These are phyloP conservation scores for Citropsis articulata DNA, from an alignment of 345 rosid genomes.

Conservation along the genomic window DNA sequence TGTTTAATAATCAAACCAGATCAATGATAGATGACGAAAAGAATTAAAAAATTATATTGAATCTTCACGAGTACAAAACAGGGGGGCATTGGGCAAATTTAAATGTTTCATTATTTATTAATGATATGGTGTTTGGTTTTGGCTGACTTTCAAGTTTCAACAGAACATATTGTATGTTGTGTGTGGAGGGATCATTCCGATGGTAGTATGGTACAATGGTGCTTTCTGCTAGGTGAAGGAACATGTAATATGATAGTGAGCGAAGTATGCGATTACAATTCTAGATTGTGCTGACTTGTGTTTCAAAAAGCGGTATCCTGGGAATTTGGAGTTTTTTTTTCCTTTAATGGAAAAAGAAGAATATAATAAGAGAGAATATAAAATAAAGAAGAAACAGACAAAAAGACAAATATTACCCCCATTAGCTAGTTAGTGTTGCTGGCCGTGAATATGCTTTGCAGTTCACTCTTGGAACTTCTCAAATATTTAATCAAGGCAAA, in stretches of 20 bases:
- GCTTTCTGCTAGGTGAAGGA: neutral
- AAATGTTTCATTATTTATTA: neutral
- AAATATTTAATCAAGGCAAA: too few relatives aligned
- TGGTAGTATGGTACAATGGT: too few relatives aligned
- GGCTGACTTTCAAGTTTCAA: neutral
- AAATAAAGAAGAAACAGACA: neutral
- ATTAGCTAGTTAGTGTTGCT: too few relatives aligned
- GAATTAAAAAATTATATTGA: neutral
- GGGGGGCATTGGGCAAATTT: neutral
- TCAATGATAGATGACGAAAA: neutral
- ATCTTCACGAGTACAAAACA: neutral
- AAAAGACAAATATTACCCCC: neutral
- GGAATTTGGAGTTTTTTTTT: neutral
- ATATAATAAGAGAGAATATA: neutral
- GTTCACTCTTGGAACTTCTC: too few relatives aligned
- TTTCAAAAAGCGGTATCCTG: neutral
- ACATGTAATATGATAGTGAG: neutral
- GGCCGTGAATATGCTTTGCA: too few relatives aligned
- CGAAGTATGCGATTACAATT: neutral
- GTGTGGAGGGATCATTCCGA: too few relatives aligned
- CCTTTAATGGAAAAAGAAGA: neutral
- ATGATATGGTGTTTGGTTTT: neutral
- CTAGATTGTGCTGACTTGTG: neutral
- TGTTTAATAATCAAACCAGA: neutral
- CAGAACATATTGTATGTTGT: too few relatives aligned